These are phyloP conservation scores for Bauhinia variegata DNA, from an alignment of 306 rosid genomes.

Conservation along the genomic window DNA sequence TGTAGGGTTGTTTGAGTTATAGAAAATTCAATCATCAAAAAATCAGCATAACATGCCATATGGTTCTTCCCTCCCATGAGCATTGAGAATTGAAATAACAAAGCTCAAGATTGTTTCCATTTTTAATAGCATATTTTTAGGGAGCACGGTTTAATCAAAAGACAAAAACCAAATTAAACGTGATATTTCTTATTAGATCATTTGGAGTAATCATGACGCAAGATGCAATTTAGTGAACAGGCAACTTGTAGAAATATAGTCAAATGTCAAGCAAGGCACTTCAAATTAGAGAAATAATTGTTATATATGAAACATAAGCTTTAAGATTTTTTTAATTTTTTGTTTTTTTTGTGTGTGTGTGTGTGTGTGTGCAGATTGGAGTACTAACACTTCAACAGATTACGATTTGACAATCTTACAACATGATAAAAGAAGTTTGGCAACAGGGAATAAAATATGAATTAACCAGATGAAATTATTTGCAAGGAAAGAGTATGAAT, in stretches of 20 bases:
- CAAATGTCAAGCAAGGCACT: neutral
- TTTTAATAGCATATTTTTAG: neutral
- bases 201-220: neutral
- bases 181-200: neutral
- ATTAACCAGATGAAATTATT: no score
- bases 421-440: no score
- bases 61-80: neutral
- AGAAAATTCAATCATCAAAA: constrained; percentile 2
- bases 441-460: no score
- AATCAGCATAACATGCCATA: no score
- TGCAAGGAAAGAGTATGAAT: neutral
- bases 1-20: no score
- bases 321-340: no score
- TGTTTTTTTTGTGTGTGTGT: no score
- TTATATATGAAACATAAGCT: no score
- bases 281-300: no score
- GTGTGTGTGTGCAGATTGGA: no score
- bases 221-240: neutral
- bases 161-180: neutral
- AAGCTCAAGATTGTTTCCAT: neutral
- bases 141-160: neutral
- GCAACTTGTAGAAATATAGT: neutral
- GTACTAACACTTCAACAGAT: no score
- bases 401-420: no score
- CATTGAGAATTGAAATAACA: neutral